These are phyloP conservation scores for Rhodotorula sp. DNA, from an alignment of 1,284 basidiomycete species.

Conservation along the genomic window DNA sequence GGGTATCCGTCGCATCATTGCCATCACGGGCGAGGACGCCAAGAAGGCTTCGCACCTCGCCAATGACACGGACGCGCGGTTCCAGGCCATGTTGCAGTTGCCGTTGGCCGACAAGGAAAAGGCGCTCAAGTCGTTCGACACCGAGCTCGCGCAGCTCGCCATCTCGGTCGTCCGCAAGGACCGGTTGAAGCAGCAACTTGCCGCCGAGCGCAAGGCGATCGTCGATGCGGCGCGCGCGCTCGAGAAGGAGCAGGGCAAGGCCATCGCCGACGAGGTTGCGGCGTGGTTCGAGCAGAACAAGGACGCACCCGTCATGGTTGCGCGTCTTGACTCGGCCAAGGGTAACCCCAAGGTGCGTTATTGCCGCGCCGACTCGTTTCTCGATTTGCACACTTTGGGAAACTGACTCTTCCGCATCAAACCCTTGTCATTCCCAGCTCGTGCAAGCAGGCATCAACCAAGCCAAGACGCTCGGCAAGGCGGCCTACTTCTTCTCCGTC, in stretches of 20 bases:
- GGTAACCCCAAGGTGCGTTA: conserved; percentile 74
- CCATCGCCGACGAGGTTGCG: conserved; percentile 68
- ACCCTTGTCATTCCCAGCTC: conserved; percentile 53
- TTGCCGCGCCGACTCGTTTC: neutral
- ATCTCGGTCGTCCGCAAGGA: conserved; percentile 83
- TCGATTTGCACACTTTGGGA: neutral
- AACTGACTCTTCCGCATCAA: neutral
- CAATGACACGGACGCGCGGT: conserved; percentile 61
- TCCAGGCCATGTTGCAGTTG: conserved; percentile 65
- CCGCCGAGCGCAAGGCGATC: conserved; percentile 71
- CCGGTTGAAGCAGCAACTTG: conserved; percentile 72
- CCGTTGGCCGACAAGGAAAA: conserved; percentile 79
- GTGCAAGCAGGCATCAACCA: conserved; percentile 67
- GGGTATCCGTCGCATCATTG: conserved; percentile 90
- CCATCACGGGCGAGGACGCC: conserved; percentile 92
- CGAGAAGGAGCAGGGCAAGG: conserved; percentile 73
- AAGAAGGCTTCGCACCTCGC: conserved; percentile 72
- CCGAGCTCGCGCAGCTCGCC: conserved; percentile 82
- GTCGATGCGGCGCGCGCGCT: conserved; percentile 82
- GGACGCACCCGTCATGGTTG: conserved; percentile 66
- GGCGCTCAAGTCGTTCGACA: conserved; percentile 73
- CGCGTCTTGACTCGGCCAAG: conserved; percentile 63
- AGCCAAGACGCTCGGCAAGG: conserved; percentile 75
- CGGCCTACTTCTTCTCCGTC: conserved; percentile 82
- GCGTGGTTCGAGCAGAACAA: conserved; percentile 74